phyloP scores from a whole-genome alignment of 495 filamentous ascomycete genomes.

The Penicillium salamii region DNA sequence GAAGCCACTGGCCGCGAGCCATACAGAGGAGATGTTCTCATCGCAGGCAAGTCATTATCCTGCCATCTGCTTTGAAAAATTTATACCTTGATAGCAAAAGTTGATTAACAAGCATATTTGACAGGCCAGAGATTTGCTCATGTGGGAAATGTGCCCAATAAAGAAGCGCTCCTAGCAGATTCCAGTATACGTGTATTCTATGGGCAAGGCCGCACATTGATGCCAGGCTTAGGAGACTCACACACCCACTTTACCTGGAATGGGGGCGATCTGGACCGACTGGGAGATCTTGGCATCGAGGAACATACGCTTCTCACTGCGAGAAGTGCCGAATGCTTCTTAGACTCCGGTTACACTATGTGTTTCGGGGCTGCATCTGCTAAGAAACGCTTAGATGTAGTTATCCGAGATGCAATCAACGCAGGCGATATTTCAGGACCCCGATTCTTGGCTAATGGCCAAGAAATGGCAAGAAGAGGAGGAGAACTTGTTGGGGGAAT shows the following conservation, averaged over 20 bases:
- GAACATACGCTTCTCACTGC: slow-evolving; percentile 49
- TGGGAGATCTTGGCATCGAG: slow-evolving; percentile 42
- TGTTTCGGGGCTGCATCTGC: slow-evolving; percentile 53
- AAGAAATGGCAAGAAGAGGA: slow-evolving; percentile 45
- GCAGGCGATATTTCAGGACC: slow-evolving; percentile 52
- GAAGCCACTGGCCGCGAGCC: slow-evolving; percentile 46
- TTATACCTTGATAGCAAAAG: too few species aligned
- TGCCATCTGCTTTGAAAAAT: too few species aligned
- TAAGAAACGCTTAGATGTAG: slow-evolving; percentile 46
- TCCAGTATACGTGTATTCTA: slow-evolving; percentile 35
- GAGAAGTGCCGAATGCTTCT: slow-evolving; percentile 38
- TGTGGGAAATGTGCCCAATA: slow-evolving; percentile 39
- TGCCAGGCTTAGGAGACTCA: slow-evolving; percentile 48
- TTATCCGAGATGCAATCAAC: slow-evolving; percentile 55
- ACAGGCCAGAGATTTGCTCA: slow-evolving; percentile 35
- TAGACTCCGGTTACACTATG: slow-evolving; percentile 48
- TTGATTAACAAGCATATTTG: slow-evolving; percentile 1
- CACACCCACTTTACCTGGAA: slow-evolving; percentile 55
- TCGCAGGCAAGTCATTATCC: slow-evolving; percentile 29
- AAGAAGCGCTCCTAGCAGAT: slow-evolving; percentile 28
- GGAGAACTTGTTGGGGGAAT: slow-evolving; percentile 47
- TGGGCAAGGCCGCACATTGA: slow-evolving; percentile 42
- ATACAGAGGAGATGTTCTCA: slow-evolving; percentile 48
- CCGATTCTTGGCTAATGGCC: slow-evolving; percentile 45
- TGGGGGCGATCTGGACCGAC: slow-evolving; percentile 32